phyloP scores from a whole-genome alignment of 208 protist genomes.

The Phytomonas sp. region DNA sequence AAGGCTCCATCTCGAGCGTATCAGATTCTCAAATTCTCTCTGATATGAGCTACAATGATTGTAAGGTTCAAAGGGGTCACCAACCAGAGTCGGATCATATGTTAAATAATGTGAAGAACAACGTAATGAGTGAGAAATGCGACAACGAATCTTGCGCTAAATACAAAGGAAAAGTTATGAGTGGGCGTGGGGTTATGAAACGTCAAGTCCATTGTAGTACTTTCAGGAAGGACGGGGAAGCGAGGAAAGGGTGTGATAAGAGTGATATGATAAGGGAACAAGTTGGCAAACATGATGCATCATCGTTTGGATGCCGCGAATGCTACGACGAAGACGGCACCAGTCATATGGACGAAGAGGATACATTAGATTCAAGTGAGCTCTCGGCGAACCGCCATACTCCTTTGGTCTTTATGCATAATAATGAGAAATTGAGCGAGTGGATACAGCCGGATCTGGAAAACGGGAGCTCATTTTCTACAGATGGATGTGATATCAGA shows the following conservation, averaged over 20 bases:
- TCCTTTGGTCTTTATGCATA: slow-evolving; percentile 1
- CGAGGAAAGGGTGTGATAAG: neutral
- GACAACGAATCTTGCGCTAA: neutral
- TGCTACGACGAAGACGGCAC: neutral
- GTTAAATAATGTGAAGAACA: neutral
- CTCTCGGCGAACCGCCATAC: neutral
- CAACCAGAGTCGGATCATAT: neutral
- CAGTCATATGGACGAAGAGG: neutral
- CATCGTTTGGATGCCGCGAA: neutral
- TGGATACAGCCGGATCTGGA: neutral
- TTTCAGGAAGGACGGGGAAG: neutral
- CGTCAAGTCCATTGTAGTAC: neutral
- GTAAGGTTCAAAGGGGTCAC: neutral
- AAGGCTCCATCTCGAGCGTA: neutral
- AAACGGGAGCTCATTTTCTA: neutral
- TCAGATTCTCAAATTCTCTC: neutral
- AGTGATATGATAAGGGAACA: neutral
- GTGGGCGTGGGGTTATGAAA: neutral
- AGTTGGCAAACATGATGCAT: neutral
- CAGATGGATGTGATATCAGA: neutral
- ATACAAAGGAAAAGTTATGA: neutral
- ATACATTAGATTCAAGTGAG: neutral
- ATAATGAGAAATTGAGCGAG: neutral
- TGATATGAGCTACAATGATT: neutral
- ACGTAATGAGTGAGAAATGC: neutral